Base-by-base conservation (phyloP, 768 basidiomycete species). In the Fistulinella prunicolor region DNA sequence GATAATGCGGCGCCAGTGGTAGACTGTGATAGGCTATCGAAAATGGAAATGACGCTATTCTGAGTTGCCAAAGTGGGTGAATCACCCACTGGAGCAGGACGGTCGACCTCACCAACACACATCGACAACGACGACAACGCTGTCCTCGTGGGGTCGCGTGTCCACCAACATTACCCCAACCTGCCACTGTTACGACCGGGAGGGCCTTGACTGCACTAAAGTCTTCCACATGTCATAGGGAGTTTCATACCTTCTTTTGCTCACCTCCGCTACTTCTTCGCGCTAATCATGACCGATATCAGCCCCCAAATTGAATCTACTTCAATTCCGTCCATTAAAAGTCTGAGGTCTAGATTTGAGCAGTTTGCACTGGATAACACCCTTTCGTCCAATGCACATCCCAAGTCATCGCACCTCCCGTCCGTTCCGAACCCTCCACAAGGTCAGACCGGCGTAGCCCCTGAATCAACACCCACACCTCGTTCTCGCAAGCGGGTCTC, bases 301-400 rank as follows among this genome's bases (percentile, higher is more conserved):
- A 45, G 30, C 19, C 46, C 62, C n/a, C 44, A 64, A 52, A 71
- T 83, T 53, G 80, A 86, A 63, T 75, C 77, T 17, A 71, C 69
- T 4, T 73, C 82, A 30, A 70, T 76, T 16, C 79, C 79, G 32
- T 81, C 86, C 3, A 86, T 89, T 44, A 83, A 77, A 64, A 86
- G 75, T 50, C 72, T 90, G 16, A 78, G 79, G 38, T 86, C 83
- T 24, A 79, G 72, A 58, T 90, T 89, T 59, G 87, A 90, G 61
- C 77, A 81, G 56, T 68, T 87, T 21, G 82, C 85, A 4, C 69
- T 71, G 38, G 70, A 71, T 9, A 66, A 72, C 12, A 51, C 59
- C 50, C 47, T 54, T 17, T 22, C 45, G 17, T 26, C 43, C 39
- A 40, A 38, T 44, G 6, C 13, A n/a, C 34, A 26, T 2, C 14